phyloP scores from a whole-genome alignment of 2,329 filamentous ascomycete genomes.

The Emmonsiellopsis sp. region DNA sequence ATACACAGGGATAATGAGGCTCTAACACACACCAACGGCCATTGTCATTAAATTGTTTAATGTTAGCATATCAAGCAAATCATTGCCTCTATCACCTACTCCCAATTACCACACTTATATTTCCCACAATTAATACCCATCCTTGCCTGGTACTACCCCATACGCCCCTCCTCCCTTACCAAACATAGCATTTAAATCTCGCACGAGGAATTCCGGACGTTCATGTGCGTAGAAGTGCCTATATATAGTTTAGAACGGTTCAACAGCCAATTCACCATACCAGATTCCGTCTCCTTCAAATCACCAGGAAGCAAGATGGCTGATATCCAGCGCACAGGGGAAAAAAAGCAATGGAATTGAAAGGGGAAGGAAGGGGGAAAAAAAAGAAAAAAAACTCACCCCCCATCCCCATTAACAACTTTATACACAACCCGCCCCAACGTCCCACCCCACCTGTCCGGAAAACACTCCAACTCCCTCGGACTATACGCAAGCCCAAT shows the following conservation, averaged over 20 bases:
- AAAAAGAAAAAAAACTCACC: conserved; percentile 13
- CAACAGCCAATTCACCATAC: neutral
- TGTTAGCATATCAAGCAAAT: neutral
- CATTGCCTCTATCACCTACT: neutral
- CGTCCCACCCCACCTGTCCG: conserved; percentile 41
- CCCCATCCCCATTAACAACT: conserved; percentile 37
- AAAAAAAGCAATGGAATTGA: neutral
- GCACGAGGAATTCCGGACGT: conserved; percentile 36
- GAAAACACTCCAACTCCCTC: conserved; percentile 41
- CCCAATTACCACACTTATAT: neutral
- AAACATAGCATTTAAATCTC: conserved; percentile 42
- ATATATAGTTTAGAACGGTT: no score
- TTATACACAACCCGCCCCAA: conserved; percentile 45
- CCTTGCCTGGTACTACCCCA: conserved; percentile 23
- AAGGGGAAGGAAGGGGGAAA: neutral
- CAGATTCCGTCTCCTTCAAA: neutral
- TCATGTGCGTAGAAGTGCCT: conserved; percentile 47
- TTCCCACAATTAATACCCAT: conserved; percentile 21
- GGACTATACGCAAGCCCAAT: conserved; percentile 46
- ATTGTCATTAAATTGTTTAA: neutral
- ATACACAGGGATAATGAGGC: no score
- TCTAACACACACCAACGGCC: no score
- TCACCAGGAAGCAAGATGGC: neutral
- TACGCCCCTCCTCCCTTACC: conserved; percentile 33
- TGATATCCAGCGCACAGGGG: neutral